phyloP scores from a whole-genome alignment of 177 flowering plant genomes.

The Vitis hybrid region DNA sequence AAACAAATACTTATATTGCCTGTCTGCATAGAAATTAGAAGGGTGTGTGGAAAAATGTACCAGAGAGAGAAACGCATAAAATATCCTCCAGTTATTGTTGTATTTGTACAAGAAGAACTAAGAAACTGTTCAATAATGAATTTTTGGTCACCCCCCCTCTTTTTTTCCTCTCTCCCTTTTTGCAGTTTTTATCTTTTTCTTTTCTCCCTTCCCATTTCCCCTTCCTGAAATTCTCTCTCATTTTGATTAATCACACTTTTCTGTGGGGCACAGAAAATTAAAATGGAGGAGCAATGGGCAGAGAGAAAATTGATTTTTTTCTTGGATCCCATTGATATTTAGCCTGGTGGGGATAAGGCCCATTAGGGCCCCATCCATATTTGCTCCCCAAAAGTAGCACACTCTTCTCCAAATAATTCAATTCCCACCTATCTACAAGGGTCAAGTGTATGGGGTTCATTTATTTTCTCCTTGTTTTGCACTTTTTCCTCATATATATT shows the following conservation, averaged over 20 bases:
- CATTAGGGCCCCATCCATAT: slow-evolving; percentile 31
- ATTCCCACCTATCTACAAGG: slow-evolving; percentile 14
- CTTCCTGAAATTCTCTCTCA: slow-evolving; percentile 1
- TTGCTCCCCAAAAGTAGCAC: slow-evolving; percentile 67
- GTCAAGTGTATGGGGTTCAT: background rate
- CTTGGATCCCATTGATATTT: slow-evolving; percentile 23
- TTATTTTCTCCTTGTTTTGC: background rate
- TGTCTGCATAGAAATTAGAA: background rate
- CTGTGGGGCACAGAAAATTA: slow-evolving; percentile 11
- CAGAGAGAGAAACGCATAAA: background rate
- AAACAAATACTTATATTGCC: background rate
- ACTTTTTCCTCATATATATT: background rate
- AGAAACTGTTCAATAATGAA: background rate
- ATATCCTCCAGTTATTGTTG: background rate
- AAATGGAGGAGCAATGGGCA: slow-evolving; percentile 9
- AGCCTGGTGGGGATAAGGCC: slow-evolving; percentile 22
- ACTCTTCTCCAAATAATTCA: slow-evolving; percentile 29
- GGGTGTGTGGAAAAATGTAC: background rate
- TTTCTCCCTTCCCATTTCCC: background rate
- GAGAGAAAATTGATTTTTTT: slow-evolving; percentile 1
- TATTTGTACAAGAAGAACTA: background rate
- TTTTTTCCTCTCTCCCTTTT: slow-evolving; percentile 5
- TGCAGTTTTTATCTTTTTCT: slow-evolving; percentile 10
- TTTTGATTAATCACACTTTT: slow-evolving; percentile 13
- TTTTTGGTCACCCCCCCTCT: background rate